These are phyloP conservation scores for Pythium aquatile DNA, from an alignment of 352 stramenopile genomes.

Conservation along the genomic window DNA sequence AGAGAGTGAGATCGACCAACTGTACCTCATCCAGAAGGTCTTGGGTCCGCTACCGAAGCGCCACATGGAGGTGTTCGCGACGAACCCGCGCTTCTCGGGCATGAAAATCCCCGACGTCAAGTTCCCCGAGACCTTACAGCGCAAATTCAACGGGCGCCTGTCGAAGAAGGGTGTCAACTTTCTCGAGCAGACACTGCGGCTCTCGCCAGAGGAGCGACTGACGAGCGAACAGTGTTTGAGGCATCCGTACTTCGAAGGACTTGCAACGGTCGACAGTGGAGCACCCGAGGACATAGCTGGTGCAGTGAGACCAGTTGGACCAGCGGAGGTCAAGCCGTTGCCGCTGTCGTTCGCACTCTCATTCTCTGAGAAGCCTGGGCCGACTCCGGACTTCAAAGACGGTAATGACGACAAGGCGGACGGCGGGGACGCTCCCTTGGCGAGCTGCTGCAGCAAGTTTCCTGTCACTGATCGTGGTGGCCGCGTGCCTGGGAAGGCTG, in stretches of 20 bases:
- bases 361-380: constrained; percentile 8
- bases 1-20: constrained; percentile 98
- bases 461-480: constrained; percentile 11
- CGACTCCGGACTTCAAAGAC: background rate
- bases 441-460: constrained; percentile 11
- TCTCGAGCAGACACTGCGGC: constrained; percentile 69
- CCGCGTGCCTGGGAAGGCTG: constrained; percentile 21
- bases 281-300: background rate
- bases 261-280: constrained; percentile 13
- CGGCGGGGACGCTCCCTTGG: background rate
- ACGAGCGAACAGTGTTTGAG: constrained; percentile 75
- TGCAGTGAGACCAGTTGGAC: background rate
- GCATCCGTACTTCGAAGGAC: constrained; percentile 88
- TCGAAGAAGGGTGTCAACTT: constrained; percentile 85
- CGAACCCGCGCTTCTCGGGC: constrained; percentile 90
- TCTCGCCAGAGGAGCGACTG: constrained; percentile 75
- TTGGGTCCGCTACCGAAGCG: constrained; percentile 94
- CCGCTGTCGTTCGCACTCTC: constrained; percentile 14
- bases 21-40: constrained; percentile 99
- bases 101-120: constrained; percentile 93
- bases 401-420: constrained; percentile 17
- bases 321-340: constrained; percentile 25
- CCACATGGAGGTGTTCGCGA: constrained; percentile 91
- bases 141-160: constrained; percentile 88
- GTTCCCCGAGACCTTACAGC: constrained; percentile 89